Base-by-base conservation (phyloP, 2,329 filamentous ascomycete genomes). In the Capronia americana region DNA sequence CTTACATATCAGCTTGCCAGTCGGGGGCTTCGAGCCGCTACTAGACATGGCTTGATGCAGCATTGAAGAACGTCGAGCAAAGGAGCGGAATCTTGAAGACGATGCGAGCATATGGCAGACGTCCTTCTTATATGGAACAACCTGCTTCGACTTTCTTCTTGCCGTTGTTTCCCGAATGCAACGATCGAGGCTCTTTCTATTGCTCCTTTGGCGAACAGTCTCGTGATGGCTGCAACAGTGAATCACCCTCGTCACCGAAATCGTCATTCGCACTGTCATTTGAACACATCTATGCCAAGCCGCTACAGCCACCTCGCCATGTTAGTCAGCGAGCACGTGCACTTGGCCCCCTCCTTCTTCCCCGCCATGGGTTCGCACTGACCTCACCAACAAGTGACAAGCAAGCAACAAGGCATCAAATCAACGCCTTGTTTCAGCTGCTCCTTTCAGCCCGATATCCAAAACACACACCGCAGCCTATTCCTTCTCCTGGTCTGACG, bases 1-100 rank as follows among this genome's bases (percentile, higher is more conserved):
- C 71, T 54, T 73, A 78, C 77, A 78, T 50, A 78, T 78, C 26
- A 78, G 72, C 64, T 78, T 78, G 59, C 60, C 60, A 41, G 65
- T 61, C n/a, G 24, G 41, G 23, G 61, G 28, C 32, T 46, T 26
- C 12, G 63, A 51, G 6, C 51, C 34, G 28, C 26, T 61, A 44
- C 57, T 60, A 10, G 57, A 55, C 56, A 59, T 63, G 38, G 66
- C 66, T 63, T 70, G 69, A 32, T 70, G 68, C 24, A 70, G 66
- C 66, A 69, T 69, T 24, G 58, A 2, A 24, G 55, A 46, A 26
- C 28, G 17, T 48, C 26, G 55, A 32, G 38, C 24, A 23, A 64
- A 10, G 55, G 48, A 50, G 10, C 28, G 41, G 12, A 38, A 14
- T 62, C 41, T 32, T 17, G 41, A 23, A 20, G 44, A 17, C 61